Evolutionary conservation across 352 stramenopile species (phyloP), one percentile per base, ranked within the genome.

Genomic region (Globisporangium echinulatum): DNA sequence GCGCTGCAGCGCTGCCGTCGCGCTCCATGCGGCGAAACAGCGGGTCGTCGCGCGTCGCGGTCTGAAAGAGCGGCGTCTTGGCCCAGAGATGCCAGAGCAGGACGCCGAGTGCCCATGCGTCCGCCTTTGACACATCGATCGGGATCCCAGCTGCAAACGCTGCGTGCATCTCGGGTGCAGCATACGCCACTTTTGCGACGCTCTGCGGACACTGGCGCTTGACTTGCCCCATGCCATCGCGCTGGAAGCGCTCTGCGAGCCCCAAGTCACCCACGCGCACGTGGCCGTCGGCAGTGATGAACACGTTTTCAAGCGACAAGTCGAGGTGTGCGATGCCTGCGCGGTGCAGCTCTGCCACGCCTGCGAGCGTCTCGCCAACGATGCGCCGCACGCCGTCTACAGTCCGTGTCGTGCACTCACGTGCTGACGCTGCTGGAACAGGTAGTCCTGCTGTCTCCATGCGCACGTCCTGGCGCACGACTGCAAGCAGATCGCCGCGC

Each of bases 221-320:
- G 17, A 80, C 68, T 49, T 67, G 62, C 4, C 75, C 74, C 40
- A 61, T 52, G 36, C 58, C 61, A 19, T 66, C 52, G 46, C 62
- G 53, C 17, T 62, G 15, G n/a, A 78, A 64, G 49, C 62, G 68
- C 54, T 75, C 65, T 13, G 91, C 92, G 40, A 97, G 77, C 25
- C 90, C 94, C 69, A 98, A 90, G 68, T 98, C 94, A 44, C 93
- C 94, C 7, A 98, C 57, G 33, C 84, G 79, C 15, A 78, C 72
- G 43, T 91, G 75, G 40, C 88, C 88, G 5, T 76, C 77, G 33
- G 82, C 85, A 37, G 90, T 94, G 36, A 98, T 61, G 46, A 98
- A 90, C 69, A 97, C 82, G 67, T 98, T 98, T 67, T 98, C 94
- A 8, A 97, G 79, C 54, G 96, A 98, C 42, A 98, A 59, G 66